These are phyloP conservation scores for Daldinia grandis DNA, from an alignment of 495 filamentous ascomycete genomes.

Conservation along the genomic window DNA sequence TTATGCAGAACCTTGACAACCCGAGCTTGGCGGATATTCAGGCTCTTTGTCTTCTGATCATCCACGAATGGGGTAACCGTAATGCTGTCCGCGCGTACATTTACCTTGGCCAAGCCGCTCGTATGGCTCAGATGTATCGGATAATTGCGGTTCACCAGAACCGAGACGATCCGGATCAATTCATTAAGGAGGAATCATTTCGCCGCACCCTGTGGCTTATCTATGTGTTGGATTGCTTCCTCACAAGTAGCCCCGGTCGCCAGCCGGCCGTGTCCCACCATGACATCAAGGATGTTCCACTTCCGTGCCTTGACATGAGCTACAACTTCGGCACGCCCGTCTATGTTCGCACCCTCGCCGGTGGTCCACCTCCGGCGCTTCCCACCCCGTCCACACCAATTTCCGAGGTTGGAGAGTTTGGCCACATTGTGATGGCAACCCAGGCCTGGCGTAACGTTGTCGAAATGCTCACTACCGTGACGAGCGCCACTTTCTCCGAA, in stretches of 20 bases:
- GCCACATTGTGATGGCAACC: conserved; percentile 60
- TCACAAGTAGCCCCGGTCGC: conserved; percentile 62
- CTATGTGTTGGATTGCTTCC: conserved; percentile 62
- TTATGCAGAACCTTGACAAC: conserved; percentile 57
- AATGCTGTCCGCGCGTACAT: conserved; percentile 62
- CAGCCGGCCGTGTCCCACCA: conserved; percentile 56
- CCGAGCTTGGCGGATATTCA: conserved; percentile 61
- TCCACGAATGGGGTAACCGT: conserved; percentile 62
- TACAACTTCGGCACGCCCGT: conserved; percentile 60
- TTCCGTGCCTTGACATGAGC: conserved; percentile 60
- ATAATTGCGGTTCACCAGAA: conserved; percentile 56
- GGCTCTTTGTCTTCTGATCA: conserved; percentile 59
- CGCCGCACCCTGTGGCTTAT: conserved; percentile 61
- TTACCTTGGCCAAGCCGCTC: conserved; percentile 59
- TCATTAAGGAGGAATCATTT: conserved; percentile 61
- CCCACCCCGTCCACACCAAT: conserved; percentile 45
- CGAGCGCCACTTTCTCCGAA: conserved; percentile 55
- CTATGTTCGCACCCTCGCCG: conserved; percentile 55
- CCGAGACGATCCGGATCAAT: conserved; percentile 56
- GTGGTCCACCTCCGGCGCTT: conserved; percentile 47
- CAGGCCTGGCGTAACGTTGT: conserved; percentile 62
- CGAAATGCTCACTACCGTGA: conserved; percentile 60
- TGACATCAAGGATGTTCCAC: conserved; percentile 56
- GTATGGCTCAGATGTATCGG: conserved; percentile 63
- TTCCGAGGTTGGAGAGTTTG: conserved; percentile 59